These are phyloP conservation scores for Urochloa ruziziensis DNA, from an alignment of 176 grass and related monocot genomes.

Conservation along the genomic window DNA sequence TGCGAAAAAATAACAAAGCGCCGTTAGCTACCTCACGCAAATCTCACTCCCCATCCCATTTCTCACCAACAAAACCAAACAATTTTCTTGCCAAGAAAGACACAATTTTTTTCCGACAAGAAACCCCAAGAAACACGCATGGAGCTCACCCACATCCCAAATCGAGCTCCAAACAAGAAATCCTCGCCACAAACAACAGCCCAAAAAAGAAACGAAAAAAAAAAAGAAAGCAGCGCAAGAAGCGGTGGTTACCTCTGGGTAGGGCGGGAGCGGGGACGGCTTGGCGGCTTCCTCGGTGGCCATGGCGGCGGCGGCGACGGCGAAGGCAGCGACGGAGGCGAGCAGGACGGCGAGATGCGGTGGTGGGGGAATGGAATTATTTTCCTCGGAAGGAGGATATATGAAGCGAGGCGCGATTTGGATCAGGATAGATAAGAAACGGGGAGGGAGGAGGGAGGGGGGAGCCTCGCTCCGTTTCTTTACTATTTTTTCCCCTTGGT, in stretches of 20 bases:
- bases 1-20: neutral
- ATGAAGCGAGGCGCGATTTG: conserved; percentile 36
- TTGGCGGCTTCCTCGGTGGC: conserved; percentile 55
- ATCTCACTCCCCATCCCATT: neutral
- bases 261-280: conserved; percentile 55
- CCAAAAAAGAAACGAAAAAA: neutral
- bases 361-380: neutral
- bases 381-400: conserved; percentile 27
- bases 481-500: conserved; percentile 19
- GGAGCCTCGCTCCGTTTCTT: conserved; percentile 34
- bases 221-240: neutral
- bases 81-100: neutral
- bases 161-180: neutral
- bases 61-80: neutral
- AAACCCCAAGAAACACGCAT: neutral
- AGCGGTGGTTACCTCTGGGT: conserved; percentile 63
- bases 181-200: neutral
- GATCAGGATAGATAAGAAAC: conserved; percentile 57
- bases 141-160: neutral
- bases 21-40: neutral
- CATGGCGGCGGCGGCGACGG: conserved; percentile 39
- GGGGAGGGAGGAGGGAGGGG: neutral
- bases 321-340: neutral
- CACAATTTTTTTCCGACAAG: neutral
- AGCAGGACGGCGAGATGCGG: neutral